These are phyloP conservation scores for Colletotrichum higginsianum DNA, from an alignment of 2,329 filamentous ascomycete genomes.

Conservation along the genomic window DNA sequence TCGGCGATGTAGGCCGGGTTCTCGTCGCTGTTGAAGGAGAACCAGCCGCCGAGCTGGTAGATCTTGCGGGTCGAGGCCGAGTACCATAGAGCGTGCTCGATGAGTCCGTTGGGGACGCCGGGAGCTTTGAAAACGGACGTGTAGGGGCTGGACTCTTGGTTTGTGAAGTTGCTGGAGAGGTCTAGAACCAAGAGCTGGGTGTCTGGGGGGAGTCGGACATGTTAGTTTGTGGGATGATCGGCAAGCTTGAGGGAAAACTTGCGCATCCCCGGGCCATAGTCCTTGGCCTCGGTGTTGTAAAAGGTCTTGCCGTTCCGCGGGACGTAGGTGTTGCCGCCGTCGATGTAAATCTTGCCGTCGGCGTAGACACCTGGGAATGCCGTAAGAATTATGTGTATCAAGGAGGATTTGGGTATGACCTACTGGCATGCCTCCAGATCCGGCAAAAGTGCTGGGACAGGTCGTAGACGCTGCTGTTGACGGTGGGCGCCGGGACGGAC, in stretches of 20 bases:
- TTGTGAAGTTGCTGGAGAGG: slow-evolving; percentile 44
- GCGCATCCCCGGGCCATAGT: slow-evolving; percentile 32
- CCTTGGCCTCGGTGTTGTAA: slow-evolving; percentile 28
- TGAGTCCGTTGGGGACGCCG: slow-evolving; percentile 42
- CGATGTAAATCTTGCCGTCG: slow-evolving; percentile 45
- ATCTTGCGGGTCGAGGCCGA: slow-evolving; percentile 41
- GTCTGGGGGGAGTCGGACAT: slow-evolving; percentile 15
- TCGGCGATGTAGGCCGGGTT: slow-evolving; percentile 38
- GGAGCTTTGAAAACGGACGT: slow-evolving; percentile 40
- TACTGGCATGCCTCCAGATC: slow-evolving; percentile 30
- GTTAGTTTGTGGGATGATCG: neutral
- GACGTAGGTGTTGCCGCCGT: slow-evolving; percentile 44
- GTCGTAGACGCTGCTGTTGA: slow-evolving; percentile 31
- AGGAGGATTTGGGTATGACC: neutral
- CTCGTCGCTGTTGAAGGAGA: slow-evolving; percentile 41
- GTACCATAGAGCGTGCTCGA: slow-evolving; percentile 45
- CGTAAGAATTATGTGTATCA: neutral
- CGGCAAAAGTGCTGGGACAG: slow-evolving; percentile 32
- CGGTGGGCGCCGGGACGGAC: slow-evolving; percentile 17
- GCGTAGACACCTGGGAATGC: slow-evolving; percentile 37
- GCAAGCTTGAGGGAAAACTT: neutral
- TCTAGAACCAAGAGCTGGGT: slow-evolving; percentile 44
- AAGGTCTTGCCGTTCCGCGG: slow-evolving; percentile 34
- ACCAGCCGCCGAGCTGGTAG: slow-evolving; percentile 45
- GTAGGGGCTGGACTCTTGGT: slow-evolving; percentile 39